These are phyloP conservation scores for Diaporthe sp. DNA, from an alignment of 2,329 filamentous ascomycete genomes.

Conservation along the genomic window DNA sequence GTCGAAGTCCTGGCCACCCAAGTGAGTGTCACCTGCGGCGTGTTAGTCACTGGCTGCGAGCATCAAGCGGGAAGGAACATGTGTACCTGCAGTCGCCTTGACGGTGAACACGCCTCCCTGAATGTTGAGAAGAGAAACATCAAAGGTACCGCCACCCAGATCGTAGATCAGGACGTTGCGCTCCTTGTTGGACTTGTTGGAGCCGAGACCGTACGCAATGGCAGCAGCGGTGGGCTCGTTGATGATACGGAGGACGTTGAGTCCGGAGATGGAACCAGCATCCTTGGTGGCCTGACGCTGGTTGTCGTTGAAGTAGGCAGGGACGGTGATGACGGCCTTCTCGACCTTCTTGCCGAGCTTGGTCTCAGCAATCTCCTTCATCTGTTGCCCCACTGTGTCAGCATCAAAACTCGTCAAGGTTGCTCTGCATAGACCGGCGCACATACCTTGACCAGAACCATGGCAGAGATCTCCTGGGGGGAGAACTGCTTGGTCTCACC, in stretches of 20 bases:
- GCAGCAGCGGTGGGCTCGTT: slow-evolving; percentile 99
- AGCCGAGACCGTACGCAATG: slow-evolving; percentile 97
- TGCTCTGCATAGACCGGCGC: not conserved
- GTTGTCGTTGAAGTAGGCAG: slow-evolving; percentile 99
- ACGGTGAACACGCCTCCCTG: slow-evolving; percentile 99
- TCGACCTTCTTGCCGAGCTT: slow-evolving; percentile 99
- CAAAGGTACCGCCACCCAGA: slow-evolving; percentile 99
- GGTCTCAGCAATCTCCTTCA: slow-evolving; percentile 98
- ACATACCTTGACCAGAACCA: slow-evolving; percentile 95
- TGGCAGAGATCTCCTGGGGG: slow-evolving; percentile 98
- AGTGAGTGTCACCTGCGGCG: slow-evolving; percentile 92
- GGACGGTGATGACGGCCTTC: slow-evolving; percentile 99
- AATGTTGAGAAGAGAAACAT: slow-evolving; percentile 99
- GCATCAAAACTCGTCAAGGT: not conserved
- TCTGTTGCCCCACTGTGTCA: slow-evolving; percentile 65
- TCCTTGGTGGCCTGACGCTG: slow-evolving; percentile 99
- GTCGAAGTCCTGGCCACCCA: slow-evolving; percentile 97
- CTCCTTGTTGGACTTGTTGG: slow-evolving; percentile 96
- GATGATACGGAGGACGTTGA: slow-evolving; percentile 99
- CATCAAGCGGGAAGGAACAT: no score
- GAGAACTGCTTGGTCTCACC: slow-evolving; percentile 96
- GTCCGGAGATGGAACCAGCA: slow-evolving; percentile 94
- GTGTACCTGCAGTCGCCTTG: no score
- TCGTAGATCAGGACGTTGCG: slow-evolving; percentile 99
- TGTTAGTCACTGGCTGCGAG: no score